phyloP scores from a whole-genome alignment of 495 filamentous ascomycete species.

The Hyaloscypha hepaticicola region DNA sequence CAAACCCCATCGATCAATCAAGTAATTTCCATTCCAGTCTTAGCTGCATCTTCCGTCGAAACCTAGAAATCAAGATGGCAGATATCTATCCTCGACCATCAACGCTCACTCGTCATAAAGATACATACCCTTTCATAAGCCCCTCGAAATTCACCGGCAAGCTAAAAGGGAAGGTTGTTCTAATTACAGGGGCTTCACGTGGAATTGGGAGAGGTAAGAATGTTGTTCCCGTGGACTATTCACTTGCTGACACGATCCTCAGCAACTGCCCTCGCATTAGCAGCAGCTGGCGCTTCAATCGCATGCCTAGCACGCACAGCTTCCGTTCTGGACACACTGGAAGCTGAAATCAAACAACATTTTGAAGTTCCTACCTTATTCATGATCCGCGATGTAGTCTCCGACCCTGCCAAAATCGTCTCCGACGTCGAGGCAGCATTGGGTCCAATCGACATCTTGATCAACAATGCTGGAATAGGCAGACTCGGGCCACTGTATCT shows the following conservation, averaged over 20 bases:
- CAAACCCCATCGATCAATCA: too few species aligned
- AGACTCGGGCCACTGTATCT: background rate
- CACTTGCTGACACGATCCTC: too few species aligned
- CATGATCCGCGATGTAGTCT: background rate
- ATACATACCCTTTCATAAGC: slow-evolving; percentile 51
- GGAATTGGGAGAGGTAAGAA: slow-evolving; percentile 40
- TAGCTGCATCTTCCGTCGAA: too few species aligned
- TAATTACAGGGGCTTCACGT: slow-evolving; percentile 47
- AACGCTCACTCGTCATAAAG: slow-evolving; percentile 28
- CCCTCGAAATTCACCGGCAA: slow-evolving; percentile 35
- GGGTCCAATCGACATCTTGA: background rate
- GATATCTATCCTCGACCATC: too few species aligned
- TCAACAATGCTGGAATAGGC: background rate
- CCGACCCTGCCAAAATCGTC: background rate
- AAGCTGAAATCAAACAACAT: background rate
- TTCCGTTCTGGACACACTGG: background rate
- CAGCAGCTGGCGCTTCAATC: slow-evolving; percentile 37
- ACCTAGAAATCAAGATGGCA: too few species aligned
- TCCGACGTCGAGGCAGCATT: background rate
- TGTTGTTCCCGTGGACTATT: too few species aligned
- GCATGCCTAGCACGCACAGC: background rate
- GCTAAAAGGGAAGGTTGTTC: slow-evolving; percentile 36
- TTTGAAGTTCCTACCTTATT: background rate
- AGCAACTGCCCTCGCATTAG: slow-evolving; percentile 40
- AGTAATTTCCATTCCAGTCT: too few species aligned